Percentiles rank a stretch among this genome's conserved stretches.
Evolutionary conservation across 208 protist genomes (phyloP).

Genomic region (Crithidia thermophila): DNA sequence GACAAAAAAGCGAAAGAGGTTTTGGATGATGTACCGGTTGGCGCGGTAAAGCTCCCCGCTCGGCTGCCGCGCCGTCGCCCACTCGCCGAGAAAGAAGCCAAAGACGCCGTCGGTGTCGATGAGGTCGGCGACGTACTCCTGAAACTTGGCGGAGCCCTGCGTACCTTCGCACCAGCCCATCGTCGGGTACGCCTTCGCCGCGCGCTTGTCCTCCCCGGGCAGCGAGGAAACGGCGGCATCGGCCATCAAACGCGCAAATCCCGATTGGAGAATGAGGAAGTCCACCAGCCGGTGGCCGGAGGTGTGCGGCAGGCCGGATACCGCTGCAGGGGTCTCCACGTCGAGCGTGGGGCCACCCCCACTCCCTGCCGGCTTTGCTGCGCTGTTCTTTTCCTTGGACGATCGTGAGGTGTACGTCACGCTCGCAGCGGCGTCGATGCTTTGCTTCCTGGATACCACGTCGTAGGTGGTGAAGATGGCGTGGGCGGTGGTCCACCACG

Average conservation of each 20-base stretch:
- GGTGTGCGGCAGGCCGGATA: background rate
- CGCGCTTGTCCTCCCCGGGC: background rate
- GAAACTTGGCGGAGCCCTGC: background rate
- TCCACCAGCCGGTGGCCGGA: slow-evolving; percentile 15
- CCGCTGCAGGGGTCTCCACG: too few species aligned
- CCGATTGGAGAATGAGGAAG: slow-evolving; percentile 1
- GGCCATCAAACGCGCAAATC: background rate
- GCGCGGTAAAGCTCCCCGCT: slow-evolving; percentile 11
- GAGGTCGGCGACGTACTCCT: slow-evolving; percentile 1
- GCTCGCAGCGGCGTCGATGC: background rate
- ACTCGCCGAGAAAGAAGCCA: background rate
- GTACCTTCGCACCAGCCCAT: slow-evolving; percentile 36
- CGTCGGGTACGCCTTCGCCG: slow-evolving; percentile 7
- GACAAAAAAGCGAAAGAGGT: slow-evolving; percentile 32
- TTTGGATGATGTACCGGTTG: slow-evolving; percentile 9
- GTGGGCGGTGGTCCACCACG: slow-evolving; percentile 29
- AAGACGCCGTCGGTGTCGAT: slow-evolving; percentile 2
- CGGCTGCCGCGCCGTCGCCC: slow-evolving; percentile 6
- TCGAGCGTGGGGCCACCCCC: too few species aligned
- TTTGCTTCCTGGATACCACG: background rate
- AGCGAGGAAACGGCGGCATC: background rate
- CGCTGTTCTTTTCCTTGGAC: too few species aligned
- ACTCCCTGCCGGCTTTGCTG: too few species aligned
- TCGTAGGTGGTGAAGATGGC: slow-evolving; percentile 10
- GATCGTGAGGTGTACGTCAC: too few species aligned